A percentile compares a stretch with the other conserved stretches of the same genome.
phyloP scores from a whole-genome alignment of 164 flowering plant genomes.

The Chimonanthus praecox region DNA sequence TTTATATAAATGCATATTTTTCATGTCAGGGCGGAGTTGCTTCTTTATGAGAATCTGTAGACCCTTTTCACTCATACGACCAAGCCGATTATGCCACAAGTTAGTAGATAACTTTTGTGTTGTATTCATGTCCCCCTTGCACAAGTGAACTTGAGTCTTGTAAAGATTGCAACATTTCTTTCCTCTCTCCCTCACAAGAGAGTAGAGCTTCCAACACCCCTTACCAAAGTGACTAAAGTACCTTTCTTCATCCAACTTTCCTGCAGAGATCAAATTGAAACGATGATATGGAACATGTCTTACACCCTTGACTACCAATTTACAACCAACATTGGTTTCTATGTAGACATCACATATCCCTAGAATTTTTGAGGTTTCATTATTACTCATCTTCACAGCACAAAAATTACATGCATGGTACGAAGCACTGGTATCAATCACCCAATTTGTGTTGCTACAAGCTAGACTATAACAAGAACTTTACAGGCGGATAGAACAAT shows the following conservation, averaged over 20 bases:
- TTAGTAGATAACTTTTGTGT: background rate
- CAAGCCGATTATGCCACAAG: no score
- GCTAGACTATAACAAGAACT: background rate
- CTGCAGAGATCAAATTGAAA: background rate
- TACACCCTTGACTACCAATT: background rate
- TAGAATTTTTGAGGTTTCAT: background rate
- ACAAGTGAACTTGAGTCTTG: background rate
- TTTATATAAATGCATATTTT: background rate
- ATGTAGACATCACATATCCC: background rate
- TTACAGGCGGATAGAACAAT: background rate
- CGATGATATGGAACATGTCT: background rate
- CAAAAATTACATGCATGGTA: background rate
- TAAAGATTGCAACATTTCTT: background rate
- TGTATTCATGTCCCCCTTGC: background rate
- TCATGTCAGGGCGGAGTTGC: background rate
- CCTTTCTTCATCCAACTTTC: background rate
- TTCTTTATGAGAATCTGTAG: background rate
- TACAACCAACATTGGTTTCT: background rate
- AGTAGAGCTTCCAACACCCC: background rate
- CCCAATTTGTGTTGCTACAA: background rate
- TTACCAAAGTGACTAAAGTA: background rate
- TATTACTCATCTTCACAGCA: background rate
- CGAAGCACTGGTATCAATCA: background rate
- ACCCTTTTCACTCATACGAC: no score
- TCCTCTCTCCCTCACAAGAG: background rate